Evolutionary conservation across 371 early-diverging fungal species (phyloP).

Genomic region (Coelomomyces lativittatus): DNA sequence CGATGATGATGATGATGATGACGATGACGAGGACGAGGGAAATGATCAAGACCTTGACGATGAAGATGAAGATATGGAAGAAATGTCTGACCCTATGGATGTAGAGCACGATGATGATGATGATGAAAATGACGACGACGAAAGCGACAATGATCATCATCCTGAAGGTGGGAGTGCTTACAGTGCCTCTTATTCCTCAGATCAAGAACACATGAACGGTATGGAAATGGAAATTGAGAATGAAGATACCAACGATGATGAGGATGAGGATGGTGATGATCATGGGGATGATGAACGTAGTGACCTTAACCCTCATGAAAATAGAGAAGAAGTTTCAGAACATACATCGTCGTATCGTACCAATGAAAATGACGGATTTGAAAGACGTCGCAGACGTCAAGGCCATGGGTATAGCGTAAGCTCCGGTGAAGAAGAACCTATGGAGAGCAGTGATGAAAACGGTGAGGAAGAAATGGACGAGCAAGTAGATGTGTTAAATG

Average conservation of each 20-base stretch:
- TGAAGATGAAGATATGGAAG: constrained; percentile 8
- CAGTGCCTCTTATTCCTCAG: constrained; percentile 2
- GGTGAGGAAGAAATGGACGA: neutral
- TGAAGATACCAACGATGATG: constrained; percentile 8
- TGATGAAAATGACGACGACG: constrained; percentile 11
- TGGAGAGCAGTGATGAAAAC: neutral
- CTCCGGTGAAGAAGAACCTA: constrained; percentile 1
- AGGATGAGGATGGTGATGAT: constrained; percentile 14
- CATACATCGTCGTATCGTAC: no score
- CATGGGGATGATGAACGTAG: no score
- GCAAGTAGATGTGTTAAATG: constrained; percentile 4
- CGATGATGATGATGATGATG: constrained; percentile 13
- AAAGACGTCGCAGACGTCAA: no score
- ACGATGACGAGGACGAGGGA: constrained; percentile 14
- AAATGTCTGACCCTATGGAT: neutral
- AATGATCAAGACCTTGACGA: constrained; percentile 31
- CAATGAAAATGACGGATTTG: no score
- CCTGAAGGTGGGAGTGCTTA: constrained; percentile 4
- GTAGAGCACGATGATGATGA: constrained; percentile 3
- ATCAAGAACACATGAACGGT: constrained; percentile 5
- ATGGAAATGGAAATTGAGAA: constrained; percentile 3
- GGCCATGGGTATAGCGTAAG: constrained; percentile 6
- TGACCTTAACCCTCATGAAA: no score
- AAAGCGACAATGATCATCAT: constrained; percentile 1
- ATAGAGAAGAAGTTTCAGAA: no score